phyloP scores from a whole-genome alignment of 345 rosid species.

The Raphanus sativus region DNA sequence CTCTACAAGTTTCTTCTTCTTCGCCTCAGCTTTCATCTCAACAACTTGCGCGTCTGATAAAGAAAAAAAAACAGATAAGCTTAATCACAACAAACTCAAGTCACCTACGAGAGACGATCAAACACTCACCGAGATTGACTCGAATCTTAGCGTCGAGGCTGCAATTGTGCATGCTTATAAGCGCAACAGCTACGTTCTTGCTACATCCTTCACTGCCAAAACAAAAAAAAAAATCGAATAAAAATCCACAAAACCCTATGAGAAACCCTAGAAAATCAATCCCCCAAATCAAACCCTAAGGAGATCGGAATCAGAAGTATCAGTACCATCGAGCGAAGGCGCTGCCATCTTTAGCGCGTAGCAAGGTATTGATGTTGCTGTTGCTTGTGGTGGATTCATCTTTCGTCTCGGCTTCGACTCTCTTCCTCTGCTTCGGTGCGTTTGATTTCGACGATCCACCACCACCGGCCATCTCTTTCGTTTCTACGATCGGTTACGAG shows the following conservation, averaged over 20 bases:
- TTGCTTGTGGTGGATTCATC: not conserved
- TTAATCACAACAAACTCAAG: not conserved
- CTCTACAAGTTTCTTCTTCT: conserved; percentile 63
- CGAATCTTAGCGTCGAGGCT: conserved; percentile 87
- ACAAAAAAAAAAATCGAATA: not conserved
- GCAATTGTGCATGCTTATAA: conserved; percentile 72
- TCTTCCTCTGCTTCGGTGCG: conserved; percentile 64
- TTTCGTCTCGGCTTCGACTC: conserved; percentile 63
- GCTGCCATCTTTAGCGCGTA: conserved; percentile 83
- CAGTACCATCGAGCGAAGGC: conserved; percentile 77
- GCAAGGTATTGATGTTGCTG: conserved; percentile 38
- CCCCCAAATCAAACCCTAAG: conserved; percentile 5
- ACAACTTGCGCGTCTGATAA: conserved; percentile 69
- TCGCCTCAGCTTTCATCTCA: conserved; percentile 64
- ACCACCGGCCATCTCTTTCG: conserved; percentile 37
- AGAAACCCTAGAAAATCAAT: not conserved
- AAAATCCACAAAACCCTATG: not conserved
- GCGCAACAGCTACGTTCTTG: conserved; percentile 74
- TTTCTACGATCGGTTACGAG: not conserved
- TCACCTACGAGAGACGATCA: not conserved
- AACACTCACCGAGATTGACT: conserved; percentile 60
- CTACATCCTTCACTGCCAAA: conserved; percentile 69
- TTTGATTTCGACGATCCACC: conserved; percentile 45
- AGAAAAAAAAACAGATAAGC: not conserved
- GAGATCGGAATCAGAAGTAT: not conserved